Base-by-base conservation (phyloP, 192 early-diverging fungal genomes). In the Coemansia sp. region DNA sequence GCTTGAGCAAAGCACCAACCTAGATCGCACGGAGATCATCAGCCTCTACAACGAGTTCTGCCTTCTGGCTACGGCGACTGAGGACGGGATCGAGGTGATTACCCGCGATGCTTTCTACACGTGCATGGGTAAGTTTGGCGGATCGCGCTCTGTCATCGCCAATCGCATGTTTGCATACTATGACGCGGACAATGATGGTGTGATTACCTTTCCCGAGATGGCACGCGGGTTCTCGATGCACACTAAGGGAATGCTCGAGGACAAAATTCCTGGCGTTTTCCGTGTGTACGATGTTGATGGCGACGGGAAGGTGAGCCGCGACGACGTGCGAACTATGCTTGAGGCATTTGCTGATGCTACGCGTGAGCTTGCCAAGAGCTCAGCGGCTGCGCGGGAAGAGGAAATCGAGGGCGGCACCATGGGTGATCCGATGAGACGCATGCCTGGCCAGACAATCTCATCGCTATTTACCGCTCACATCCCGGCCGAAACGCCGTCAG, bases 341-440 rank as follows among this genome's bases (percentile, higher is more conserved):
- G 95, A 94, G 69, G 89, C 96, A 7, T 97, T 96, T 62, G 90
- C 95, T 52, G 87, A 93, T 65, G 80, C 94, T 0, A 92, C 90
- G 3, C 94, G 92, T 86, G 91, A 94, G 58, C 82, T 96, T 23
- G 92, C 97, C 4, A 82, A 89, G 8, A 93, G 91, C 66, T 89
- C 94, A 60, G 93, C 96, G 7, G 93, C 90, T 50, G 85, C 89
- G 0, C 90, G 93, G 80, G 94, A 97, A 58, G 90, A 91, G 52
- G 92, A 90, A 31, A 86, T 97, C 73, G 91, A 90, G 25, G 88
- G 93, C 76, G 38, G 16, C 1, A 3, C 38, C 12, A 88, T 96
- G 87, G 68, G 70, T 30, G 54, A 67, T 4, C 67, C 67, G 2
- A 24, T 41, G 1, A 67, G 57, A 51, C 71, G 73, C 38, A 38